These are phyloP conservation scores for Calvatia gigantea DNA, from an alignment of 768 basidiomycete genomes.

Conservation along the genomic window DNA sequence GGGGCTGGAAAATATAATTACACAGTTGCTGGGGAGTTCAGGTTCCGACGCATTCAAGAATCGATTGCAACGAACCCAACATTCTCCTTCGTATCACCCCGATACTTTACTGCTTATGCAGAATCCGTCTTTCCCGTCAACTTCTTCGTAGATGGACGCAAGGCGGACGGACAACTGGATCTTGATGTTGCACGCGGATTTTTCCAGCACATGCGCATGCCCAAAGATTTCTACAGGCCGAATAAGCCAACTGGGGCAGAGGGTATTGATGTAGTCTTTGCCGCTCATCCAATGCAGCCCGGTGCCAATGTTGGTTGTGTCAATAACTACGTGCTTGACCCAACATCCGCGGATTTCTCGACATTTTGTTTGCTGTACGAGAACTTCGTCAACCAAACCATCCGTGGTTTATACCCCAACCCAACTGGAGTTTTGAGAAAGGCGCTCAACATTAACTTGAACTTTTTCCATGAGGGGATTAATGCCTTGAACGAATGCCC, in stretches of 20 bases:
- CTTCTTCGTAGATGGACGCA: conserved; percentile 20
- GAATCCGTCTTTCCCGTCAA: conserved; percentile 17
- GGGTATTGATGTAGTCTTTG: conserved; percentile 2
- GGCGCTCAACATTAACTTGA: conserved; percentile 15
- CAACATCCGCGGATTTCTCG: conserved; percentile 10
- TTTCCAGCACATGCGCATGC: conserved; percentile 18
- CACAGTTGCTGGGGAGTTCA: conserved; percentile 17
- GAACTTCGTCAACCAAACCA: conserved; percentile 15
- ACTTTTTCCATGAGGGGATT: conserved; percentile 5
- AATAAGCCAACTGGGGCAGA: conserved; percentile 2
- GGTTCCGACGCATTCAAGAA: conserved; percentile 17
- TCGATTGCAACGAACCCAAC: conserved; percentile 20
- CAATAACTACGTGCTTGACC: conserved; percentile 14
- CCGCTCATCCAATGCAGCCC: conserved; percentile 13
- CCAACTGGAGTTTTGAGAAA: conserved; percentile 14
- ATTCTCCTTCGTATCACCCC: conserved; percentile 16
- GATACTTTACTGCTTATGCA: conserved; percentile 19
- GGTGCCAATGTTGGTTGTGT: conserved; percentile 13
- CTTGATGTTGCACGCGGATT: conserved; percentile 16
- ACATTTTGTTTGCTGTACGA: conserved; percentile 16
- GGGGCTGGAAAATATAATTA: conserved; percentile 21
- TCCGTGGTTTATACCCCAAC: conserved; percentile 17
- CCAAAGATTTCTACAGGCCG: conserved; percentile 15
- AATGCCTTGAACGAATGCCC: conserved; percentile 7
- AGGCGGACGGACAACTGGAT: conserved; percentile 8